These are phyloP conservation scores for Bondarzewia mesenterica DNA, from an alignment of 1,284 basidiomycete species.

Conservation along the genomic window DNA sequence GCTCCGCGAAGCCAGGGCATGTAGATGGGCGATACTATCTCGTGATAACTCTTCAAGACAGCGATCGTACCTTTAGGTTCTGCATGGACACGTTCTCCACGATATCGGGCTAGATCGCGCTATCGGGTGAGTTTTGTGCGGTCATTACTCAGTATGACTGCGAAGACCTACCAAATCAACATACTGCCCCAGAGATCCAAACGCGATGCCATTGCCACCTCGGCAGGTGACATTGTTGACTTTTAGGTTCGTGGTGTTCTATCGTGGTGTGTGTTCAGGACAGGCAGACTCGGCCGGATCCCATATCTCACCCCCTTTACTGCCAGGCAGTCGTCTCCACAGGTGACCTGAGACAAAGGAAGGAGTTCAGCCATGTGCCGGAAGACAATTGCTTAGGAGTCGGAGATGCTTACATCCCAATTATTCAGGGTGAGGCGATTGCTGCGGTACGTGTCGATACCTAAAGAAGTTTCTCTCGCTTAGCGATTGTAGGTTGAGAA, in stretches of 20 bases:
- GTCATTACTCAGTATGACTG: conserved; percentile 2
- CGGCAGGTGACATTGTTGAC: conserved; percentile 44
- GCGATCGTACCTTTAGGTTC: conserved; percentile 32
- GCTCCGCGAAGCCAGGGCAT: neutral
- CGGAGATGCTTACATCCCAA: conserved; percentile 34
- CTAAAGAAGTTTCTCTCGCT: too few species aligned
- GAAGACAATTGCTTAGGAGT: neutral
- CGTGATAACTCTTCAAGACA: neutral
- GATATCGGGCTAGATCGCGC: conserved; percentile 34
- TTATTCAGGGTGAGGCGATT: conserved; percentile 43
- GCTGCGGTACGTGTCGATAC: conserved; percentile 51
- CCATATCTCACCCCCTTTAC: conserved; percentile 45
- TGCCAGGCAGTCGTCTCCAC: conserved; percentile 61
- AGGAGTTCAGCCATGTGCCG: neutral
- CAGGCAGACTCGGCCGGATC: neutral
- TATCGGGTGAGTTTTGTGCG: conserved; percentile 1
- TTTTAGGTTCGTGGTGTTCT: conserved; percentile 52
- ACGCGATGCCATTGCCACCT: conserved; percentile 59
- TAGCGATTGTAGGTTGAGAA: too few species aligned
- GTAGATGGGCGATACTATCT: neutral
- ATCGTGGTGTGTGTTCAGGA: neutral
- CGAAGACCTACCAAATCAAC: conserved; percentile 33
- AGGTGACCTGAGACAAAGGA: conserved; percentile 30
- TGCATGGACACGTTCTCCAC: conserved; percentile 50
- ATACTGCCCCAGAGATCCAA: conserved; percentile 59